Evolutionary conservation across 306 rosid species (phyloP).

Genomic region (Ammopiptanthus mongolicus): DNA sequence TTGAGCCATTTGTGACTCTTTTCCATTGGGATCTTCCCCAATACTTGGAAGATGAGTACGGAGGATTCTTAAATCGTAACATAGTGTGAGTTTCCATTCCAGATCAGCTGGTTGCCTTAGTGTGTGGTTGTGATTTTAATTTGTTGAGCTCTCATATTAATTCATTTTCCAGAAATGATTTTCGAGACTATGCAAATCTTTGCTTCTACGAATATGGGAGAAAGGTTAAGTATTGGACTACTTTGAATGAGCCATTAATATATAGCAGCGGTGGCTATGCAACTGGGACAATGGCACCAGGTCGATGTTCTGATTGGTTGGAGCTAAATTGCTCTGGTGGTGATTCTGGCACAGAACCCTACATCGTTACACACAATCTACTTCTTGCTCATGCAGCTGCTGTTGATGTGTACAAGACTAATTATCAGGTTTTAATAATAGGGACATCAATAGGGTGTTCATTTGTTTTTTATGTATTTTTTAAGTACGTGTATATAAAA

Average conservation of each 20-base stretch:
- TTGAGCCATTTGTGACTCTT: slow-evolving; percentile 33
- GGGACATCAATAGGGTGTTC: too few species aligned
- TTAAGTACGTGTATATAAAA: too few species aligned
- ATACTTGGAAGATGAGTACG: slow-evolving; percentile 33
- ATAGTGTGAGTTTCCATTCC: background rate
- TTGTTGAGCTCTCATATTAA: too few species aligned
- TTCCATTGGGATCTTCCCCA: slow-evolving; percentile 48
- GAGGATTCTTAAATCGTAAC: slow-evolving; percentile 27
- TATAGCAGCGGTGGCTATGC: slow-evolving; percentile 18
- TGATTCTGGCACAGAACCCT: slow-evolving; percentile 38
- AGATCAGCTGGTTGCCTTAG: too few species aligned
- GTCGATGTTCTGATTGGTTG: too few species aligned
- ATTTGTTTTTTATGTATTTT: too few species aligned
- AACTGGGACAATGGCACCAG: background rate
- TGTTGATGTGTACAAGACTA: slow-evolving; percentile 16
- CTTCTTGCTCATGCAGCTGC: slow-evolving; percentile 42
- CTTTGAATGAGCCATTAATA: slow-evolving; percentile 38
- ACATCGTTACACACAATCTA: slow-evolving; percentile 27
- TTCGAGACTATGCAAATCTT: background rate
- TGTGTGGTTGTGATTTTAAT: too few species aligned
- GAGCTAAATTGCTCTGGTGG: too few species aligned
- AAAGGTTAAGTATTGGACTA: slow-evolving; percentile 47
- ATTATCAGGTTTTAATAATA: slow-evolving; percentile 48
- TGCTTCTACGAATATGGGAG: slow-evolving; percentile 34
- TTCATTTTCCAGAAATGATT: too few species aligned